phyloP scores from a whole-genome alignment of 2,329 filamentous ascomycete genomes.

The Paraphaeosphaeria sporulosa region DNA sequence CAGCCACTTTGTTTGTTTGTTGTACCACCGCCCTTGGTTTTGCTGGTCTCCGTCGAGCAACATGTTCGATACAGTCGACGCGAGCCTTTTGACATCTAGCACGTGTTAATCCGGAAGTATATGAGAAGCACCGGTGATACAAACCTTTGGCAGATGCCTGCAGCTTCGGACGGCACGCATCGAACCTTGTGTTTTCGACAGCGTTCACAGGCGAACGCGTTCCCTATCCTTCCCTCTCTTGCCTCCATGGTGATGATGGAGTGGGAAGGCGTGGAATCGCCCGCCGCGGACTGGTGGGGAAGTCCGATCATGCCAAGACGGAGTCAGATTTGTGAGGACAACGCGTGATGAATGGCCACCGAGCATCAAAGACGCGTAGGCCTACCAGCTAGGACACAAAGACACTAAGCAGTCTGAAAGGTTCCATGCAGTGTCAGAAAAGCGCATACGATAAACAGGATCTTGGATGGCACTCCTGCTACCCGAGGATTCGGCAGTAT shows the following conservation, averaged over 20 bases:
- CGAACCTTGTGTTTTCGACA: conserved; percentile 49
- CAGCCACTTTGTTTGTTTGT: conserved; percentile 38
- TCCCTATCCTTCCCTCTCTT: conserved; percentile 46
- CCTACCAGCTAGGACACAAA: conserved; percentile 15
- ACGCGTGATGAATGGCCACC: conserved; percentile 3
- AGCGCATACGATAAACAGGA: conserved; percentile 16
- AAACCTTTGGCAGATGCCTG: conserved; percentile 45
- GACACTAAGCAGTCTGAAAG: conserved; percentile 20
- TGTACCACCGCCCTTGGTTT: conserved; percentile 39
- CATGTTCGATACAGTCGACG: conserved; percentile 47
- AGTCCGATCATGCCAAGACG: conserved; percentile 47
- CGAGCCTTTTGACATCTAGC: conserved; percentile 48
- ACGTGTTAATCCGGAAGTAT: conserved; percentile 38
- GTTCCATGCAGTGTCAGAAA: conserved; percentile 16
- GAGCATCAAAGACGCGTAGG: conserved; percentile 3
- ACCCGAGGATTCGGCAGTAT: conserved; percentile 14
- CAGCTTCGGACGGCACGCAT: conserved; percentile 44
- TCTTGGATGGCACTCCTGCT: conserved; percentile 1
- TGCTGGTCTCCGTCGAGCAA: conserved; percentile 45
- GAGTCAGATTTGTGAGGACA: conserved; percentile 29
- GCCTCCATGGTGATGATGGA: conserved; percentile 42
- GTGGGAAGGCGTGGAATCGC: conserved; percentile 33
- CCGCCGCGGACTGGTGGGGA: conserved; percentile 44
- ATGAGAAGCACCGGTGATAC: conserved; percentile 20
- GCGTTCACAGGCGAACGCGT: conserved; percentile 47